Evolutionary conservation across 148 eudicot genomes (phyloP).

Genomic region (Linanthus parryae): DNA sequence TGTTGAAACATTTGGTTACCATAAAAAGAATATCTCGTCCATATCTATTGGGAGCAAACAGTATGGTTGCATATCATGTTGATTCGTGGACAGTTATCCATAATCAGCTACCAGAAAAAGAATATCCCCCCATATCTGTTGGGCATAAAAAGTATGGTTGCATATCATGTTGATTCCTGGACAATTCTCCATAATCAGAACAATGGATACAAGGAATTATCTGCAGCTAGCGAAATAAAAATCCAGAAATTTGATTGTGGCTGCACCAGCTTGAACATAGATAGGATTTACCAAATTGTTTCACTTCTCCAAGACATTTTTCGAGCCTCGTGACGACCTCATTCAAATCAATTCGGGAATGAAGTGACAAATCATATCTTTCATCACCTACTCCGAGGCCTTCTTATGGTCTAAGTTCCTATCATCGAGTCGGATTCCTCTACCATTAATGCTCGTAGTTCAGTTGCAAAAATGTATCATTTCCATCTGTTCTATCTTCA

Average conservation of each 20-base stretch:
- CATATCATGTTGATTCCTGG: too few relatives aligned
- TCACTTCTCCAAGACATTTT: constrained; percentile 48
- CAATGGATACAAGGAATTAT: too few relatives aligned
- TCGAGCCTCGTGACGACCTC: constrained; percentile 60
- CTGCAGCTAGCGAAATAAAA: too few relatives aligned
- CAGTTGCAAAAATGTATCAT: constrained; percentile 44
- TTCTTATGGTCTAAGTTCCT: constrained; percentile 40
- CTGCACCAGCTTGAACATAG: constrained; percentile 9
- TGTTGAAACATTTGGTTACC: too few relatives aligned
- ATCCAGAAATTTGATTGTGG: constrained; percentile 21
- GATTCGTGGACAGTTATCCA: too few relatives aligned
- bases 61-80: too few relatives aligned
- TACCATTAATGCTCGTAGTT: constrained; percentile 59
- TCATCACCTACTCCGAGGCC: constrained; percentile 49
- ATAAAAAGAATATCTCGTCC: too few relatives aligned
- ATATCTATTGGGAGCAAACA: too few relatives aligned
- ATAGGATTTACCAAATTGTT: constrained; percentile 11
- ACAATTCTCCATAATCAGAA: too few relatives aligned
- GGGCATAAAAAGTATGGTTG: too few relatives aligned
- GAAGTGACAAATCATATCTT: constrained; percentile 54
- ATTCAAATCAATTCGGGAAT: constrained; percentile 25
- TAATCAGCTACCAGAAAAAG: too few relatives aligned
- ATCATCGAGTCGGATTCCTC: constrained; percentile 64
- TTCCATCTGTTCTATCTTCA: constrained; percentile 38
- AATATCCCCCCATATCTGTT: too few relatives aligned